Evolutionary conservation across 495 filamentous ascomycete species (phyloP), one percentile per base, ranked within the genome.

Genomic region (Bacidia gigantensis): DNA sequence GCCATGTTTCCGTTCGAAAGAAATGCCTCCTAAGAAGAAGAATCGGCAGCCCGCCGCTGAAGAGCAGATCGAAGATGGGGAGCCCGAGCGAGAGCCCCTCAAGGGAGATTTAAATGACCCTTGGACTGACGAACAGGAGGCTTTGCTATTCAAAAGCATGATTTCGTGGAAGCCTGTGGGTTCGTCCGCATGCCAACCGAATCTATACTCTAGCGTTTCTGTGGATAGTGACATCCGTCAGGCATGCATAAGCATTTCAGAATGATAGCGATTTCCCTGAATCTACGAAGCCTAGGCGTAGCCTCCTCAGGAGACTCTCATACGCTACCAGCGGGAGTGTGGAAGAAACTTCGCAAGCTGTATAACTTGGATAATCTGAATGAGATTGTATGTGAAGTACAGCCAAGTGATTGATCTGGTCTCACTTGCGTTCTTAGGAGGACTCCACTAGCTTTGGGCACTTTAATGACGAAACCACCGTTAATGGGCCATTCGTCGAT

Each of bases 201-300:
- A n/a, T n/a, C n/a, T n/a, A 35, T 35, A 35, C 23, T 35, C 14
- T 26, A 23, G 14, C 29, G 26, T 14, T 18, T 9, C 26, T 17
- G 23, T 20, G 29, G 7, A 14, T 35, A 14, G 29, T 35, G 22
- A 53, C 42, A 25, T 11, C 14, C 29, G 12, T 18, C 52, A 95
- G 90, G 90, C 46, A 82, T 98, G 72, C 90, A 98, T 70, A 97
- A 93, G 67, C 89, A 97, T 68, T 97, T 98, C 64, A 86, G 87
- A 21, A 90, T 97, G 72, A 80, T 96, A 52, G 80, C 87, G 2
- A 88, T 98, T 26, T 83, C 86, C 14, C 81, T 92, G 52, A 81
- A 86, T 60, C 75, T 98, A 55, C 82, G 83, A 55, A 87, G 84
- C 58, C 63, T 69, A 14, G 41, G 52, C 41, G 39, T 46, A 26